Conservation (phyloP, 306 rosid genomes). For the Cicer yamashitae region DNA sequence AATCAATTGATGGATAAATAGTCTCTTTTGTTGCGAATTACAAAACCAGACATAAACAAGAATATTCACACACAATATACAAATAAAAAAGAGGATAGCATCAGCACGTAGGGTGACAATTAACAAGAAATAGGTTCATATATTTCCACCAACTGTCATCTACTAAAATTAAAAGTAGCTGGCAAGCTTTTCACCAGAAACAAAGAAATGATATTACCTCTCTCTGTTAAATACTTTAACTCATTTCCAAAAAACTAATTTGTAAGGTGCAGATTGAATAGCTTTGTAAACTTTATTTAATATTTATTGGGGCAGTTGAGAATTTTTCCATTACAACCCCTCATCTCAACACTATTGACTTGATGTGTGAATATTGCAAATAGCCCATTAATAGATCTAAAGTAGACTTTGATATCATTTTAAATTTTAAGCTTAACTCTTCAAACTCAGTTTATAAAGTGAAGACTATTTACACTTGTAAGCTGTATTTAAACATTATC, state of each 20-base stretch:
- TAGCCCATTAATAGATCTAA: neutral
- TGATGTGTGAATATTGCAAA: neutral
- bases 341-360: neutral
- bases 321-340: neutral
- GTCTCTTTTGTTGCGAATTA: conserved; percentile 40
- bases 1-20: conserved; percentile 13
- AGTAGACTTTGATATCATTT: neutral
- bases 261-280: neutral
- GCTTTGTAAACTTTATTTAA: neutral
- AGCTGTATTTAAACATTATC: neutral
- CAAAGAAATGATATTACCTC: neutral
- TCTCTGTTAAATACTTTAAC: neutral
- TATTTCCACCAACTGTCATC: conserved; percentile 40
- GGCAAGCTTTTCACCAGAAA: conserved; percentile 15
- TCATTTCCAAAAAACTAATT: no score
- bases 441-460: neutral
- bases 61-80: conserved; percentile 20
- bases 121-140: conserved; percentile 42
- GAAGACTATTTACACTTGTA: neutral
- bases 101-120: conserved; percentile 44
- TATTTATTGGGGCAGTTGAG: neutral
- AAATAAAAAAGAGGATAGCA: conserved; percentile 8
- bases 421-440: neutral
- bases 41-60: conserved; percentile 41
- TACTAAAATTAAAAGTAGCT: conserved; percentile 11